Conservation (phyloP, 352 stramenopile species). For the Phytopythium sindhum region DNA sequence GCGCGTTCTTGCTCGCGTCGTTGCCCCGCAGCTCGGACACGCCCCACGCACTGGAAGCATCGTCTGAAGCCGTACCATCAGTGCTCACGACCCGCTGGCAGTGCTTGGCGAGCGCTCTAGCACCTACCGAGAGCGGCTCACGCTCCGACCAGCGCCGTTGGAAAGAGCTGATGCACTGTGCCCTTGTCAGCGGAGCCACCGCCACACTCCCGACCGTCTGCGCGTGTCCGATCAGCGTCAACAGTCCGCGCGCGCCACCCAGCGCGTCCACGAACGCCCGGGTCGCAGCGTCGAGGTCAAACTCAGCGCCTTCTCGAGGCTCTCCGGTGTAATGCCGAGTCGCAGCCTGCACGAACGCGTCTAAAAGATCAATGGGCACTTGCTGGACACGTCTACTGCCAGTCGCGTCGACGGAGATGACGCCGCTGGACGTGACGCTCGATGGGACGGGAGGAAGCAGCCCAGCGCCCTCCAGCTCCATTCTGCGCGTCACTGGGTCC, state of each 20-base stretch:
- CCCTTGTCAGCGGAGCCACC: constrained; percentile 44
- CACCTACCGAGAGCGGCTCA: constrained; percentile 66
- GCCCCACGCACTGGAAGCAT: constrained; percentile 60
- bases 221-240: constrained; percentile 67
- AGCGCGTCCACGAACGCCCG: constrained; percentile 30
- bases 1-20: constrained; percentile 63
- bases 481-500: constrained; percentile 27
- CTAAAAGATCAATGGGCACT: constrained; percentile 16
- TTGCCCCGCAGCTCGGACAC: constrained; percentile 48
- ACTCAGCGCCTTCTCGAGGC: neutral
- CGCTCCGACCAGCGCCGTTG: constrained; percentile 25
- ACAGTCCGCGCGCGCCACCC: constrained; percentile 49
- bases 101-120: constrained; percentile 77
- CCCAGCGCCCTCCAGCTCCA: neutral
- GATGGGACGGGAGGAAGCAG: neutral
- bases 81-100: constrained; percentile 33
- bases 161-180: constrained; percentile 59
- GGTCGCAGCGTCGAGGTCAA: constrained; percentile 2
- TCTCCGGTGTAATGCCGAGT: neutral
- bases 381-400: constrained; percentile 30
- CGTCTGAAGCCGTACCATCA: neutral
- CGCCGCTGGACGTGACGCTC: neutral
- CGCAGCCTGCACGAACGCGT: constrained; percentile 16
- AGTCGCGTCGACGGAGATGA: constrained; percentile 6
- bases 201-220: constrained; percentile 53